Base-by-base conservation (phyloP, 1,139 yeast genomes). In the Suhomyces coccinellae region DNA sequence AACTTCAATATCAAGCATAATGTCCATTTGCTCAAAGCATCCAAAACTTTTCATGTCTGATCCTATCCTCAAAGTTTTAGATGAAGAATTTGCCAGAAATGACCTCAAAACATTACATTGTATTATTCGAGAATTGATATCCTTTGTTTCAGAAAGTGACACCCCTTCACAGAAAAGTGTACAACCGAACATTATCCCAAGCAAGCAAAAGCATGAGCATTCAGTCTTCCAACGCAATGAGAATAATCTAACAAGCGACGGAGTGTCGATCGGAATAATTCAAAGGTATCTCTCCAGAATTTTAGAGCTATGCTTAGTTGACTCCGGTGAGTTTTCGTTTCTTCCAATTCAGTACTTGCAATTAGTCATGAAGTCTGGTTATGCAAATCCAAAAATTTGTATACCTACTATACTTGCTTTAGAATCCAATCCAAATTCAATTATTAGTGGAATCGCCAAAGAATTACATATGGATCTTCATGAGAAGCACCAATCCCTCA, bases 351-450 rank as follows among this genome's bases (percentile, higher is more conserved):
- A 73, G 33, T 79, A 83, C 51, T 58, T 87, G 33, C 79, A 74
- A 45, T 61, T 79, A 38, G 76, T 85, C 22, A 73, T 85, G 3
- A 71, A 72, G 28, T 71, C 80, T 41, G 96, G 96, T 0, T 83
- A 80, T 61, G 86, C 85, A 0, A 87, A 85, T 56, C 96, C 96
- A 1, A 79, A 85, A 45, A 56, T 73, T 6, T 81, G 90, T 52
- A 77, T 84, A 11, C 78, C 91, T 0, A 83, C 89, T 0, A 71
- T 87, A 2, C 75, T 88, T 45, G 93, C 93, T 0, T 66, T 89
- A 35, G 82, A 83, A 49, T 74, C 87, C 0, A 80, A 89, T 1
- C 62, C 69, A 0, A 65, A 69, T 24, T 58, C 58, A 2, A 61
- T 63, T n/a, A 69, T 85, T 24, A 67, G 75, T 31, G 61, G 61